Evolutionary conservation across 139 green algal species (phyloP), one percentile per base, ranked within the genome.

Genomic region (Dunaliella primolecta): DNA sequence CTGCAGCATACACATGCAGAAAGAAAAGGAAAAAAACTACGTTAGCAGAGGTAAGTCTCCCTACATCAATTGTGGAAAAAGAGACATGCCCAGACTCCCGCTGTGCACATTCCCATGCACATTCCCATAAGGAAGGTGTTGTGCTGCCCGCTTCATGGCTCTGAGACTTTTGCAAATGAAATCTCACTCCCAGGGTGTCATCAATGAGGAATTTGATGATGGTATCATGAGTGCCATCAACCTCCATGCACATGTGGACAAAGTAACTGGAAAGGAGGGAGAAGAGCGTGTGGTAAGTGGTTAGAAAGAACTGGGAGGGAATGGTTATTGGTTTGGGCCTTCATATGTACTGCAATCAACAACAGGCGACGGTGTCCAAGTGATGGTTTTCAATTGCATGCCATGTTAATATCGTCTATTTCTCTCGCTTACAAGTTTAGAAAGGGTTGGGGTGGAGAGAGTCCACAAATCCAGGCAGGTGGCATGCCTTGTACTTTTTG

Each of bases 171-270:
- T n/a, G n/a, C n/a, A n/a, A 77, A 77, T 77, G 71, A 77, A 77
- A 77, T 32, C 71, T 7, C 71, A 77, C 71, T 77, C 71, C 2
- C 77, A 81, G 77, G 77, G 33, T 31, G 25, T 81, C 77, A 81
- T 81, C 77, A 81, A 64, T 31, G 81, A 84, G 81, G 81, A 84
- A 33, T 78, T 30, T 84, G 81, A 64, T 11, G 81, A 84, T 37
- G 81, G 81, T 23, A 84, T 84, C 81, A 84, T 84, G 81, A 78
- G 38, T 32, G 81, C 81, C 34, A 84, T 84, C 80, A 57, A 80
- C 34, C 34, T 84, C 1, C 78, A 84, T 29, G 15, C 21, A 1
- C 55, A 30, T 1, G 29, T 84, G 11, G 81, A 84, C 33, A 79
- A 36, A 35, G 81, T 84, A 2, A 74, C 7, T 2, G 79, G 79